These are phyloP conservation scores for Penicillium roqueforti DNA, from an alignment of 495 filamentous ascomycete genomes.

Conservation along the genomic window DNA sequence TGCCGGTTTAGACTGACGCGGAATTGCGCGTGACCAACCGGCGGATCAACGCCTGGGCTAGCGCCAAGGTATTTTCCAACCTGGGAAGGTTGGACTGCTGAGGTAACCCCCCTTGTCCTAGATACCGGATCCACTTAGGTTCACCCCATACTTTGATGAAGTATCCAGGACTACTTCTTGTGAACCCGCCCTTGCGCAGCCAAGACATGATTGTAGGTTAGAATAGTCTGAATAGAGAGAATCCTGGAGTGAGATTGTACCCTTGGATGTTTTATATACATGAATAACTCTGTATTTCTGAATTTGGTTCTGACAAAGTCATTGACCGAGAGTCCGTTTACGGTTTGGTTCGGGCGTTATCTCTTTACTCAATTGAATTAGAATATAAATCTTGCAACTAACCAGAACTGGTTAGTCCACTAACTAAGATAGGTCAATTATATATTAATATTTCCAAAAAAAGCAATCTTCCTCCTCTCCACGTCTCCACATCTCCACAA, in stretches of 20 bases:
- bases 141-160: constrained; percentile 2
- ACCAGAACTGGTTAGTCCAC: too few relatives aligned
- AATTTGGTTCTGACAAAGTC: constrained; percentile 9
- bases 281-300: not conserved
- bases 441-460: not conserved
- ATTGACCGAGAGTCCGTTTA: constrained; percentile 17
- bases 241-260: not conserved
- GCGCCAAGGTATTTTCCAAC: not conserved
- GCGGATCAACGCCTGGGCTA: constrained; percentile 17
- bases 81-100: not conserved
- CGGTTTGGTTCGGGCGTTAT: not conserved
- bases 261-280: too few relatives aligned
- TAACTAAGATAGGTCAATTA: too few relatives aligned
- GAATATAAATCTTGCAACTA: too few relatives aligned
- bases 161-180: not conserved
- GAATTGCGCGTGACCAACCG: constrained; percentile 36
- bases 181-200: constrained; percentile 1
- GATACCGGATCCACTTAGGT: constrained; percentile 5
- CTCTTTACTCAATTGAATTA: too few relatives aligned
- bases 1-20: not conserved
- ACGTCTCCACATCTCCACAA: constrained; percentile 15
- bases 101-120: constrained; percentile 5
- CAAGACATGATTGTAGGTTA: not conserved
- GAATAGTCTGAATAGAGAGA: not conserved
- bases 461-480: not conserved